Evolutionary conservation across 176 grass and related monocot species (phyloP).

Genomic region (sorghum (Sorghum bicolor)): DNA sequence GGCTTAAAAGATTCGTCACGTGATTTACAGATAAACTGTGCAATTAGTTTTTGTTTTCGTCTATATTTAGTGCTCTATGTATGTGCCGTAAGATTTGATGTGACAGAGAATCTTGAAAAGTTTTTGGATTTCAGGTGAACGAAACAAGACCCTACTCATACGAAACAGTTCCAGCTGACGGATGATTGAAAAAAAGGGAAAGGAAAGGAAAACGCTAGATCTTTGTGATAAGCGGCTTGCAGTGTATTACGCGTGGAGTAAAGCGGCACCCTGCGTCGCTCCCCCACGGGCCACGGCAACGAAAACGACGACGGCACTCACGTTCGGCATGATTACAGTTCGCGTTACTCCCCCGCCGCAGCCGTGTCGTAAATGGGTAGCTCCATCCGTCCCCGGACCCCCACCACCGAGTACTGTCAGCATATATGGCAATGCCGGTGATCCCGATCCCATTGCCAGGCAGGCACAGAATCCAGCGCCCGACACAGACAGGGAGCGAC

Average conservation of each 20-base stretch:
- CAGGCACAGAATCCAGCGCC: too few species aligned
- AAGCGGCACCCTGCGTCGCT: not conserved
- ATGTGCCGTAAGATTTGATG: too few species aligned
- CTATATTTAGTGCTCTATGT: too few species aligned
- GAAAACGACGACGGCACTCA: not conserved
- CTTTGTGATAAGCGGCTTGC: not conserved
- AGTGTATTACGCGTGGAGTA: not conserved
- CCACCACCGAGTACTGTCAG: too few species aligned
- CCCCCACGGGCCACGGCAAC: not conserved
- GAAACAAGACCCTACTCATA: too few species aligned
- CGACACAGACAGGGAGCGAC: not conserved
- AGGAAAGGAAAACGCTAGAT: not conserved
- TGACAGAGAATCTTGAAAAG: too few species aligned
- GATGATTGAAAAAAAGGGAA: not conserved
- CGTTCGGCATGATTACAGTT: not conserved
- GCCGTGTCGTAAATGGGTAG: constrained; percentile 2
- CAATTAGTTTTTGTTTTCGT: too few species aligned
- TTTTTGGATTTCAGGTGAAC: too few species aligned
- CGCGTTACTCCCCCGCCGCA: not conserved
- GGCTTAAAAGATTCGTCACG: too few species aligned
- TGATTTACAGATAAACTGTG: too few species aligned
- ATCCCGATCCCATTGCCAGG: too few species aligned
- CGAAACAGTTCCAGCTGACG: too few species aligned
- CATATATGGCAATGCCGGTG: not conserved
- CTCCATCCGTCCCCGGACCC: not conserved